Evolutionary conservation across 176 grass and related monocot species (phyloP).

Genomic region (Phoenix roebelenii): DNA sequence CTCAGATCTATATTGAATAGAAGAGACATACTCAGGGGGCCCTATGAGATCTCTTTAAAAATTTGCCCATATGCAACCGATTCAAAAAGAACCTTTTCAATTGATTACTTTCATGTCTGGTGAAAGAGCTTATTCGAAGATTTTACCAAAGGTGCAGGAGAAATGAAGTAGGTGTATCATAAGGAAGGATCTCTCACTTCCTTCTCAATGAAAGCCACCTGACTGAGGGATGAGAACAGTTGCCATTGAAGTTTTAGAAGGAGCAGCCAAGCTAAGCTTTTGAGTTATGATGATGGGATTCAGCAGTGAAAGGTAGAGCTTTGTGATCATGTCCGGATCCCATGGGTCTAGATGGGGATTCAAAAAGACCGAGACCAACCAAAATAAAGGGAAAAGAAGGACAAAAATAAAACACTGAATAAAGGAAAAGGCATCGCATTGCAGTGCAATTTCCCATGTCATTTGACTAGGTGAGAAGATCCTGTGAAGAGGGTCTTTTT

Average conservation of each 20-base stretch:
- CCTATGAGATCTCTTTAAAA: too few species aligned
- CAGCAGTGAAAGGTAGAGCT: neutral
- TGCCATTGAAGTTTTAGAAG: neutral
- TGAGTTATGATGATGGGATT: neutral
- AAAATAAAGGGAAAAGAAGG: too few species aligned
- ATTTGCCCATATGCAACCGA: too few species aligned
- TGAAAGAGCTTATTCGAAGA: neutral
- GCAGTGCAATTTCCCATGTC: neutral
- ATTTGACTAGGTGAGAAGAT: conserved; percentile 6
- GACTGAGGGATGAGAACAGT: too few species aligned
- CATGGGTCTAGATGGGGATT: neutral
- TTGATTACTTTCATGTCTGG: conserved; percentile 1
- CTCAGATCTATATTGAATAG: too few species aligned
- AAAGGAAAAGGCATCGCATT: neutral
- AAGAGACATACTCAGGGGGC: too few species aligned
- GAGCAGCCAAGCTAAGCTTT: neutral
- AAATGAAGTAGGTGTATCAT: neutral
- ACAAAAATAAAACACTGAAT: too few species aligned
- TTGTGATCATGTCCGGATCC: conserved; percentile 1
- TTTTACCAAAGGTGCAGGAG: neutral
- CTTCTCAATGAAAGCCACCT: conserved; percentile 8
- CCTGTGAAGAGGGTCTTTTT: conserved; percentile 1
- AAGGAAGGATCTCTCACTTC: neutral
- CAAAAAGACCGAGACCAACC: neutral
- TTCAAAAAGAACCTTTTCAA: neutral